Base-by-base conservation (phyloP, 805 yeast genomes). In the Lachancea quebecensis region DNA sequence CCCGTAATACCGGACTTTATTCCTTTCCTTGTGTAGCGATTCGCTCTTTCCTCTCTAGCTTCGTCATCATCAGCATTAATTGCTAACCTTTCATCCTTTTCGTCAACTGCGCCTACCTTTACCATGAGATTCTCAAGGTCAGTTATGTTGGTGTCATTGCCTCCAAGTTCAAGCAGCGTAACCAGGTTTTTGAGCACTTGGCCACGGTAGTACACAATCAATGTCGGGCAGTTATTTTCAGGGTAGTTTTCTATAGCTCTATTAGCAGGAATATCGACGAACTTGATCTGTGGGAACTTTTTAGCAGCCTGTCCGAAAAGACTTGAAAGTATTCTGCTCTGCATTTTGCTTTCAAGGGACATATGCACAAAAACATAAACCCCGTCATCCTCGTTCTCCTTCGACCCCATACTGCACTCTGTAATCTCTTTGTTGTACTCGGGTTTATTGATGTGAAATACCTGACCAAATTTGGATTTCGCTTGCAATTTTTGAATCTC, bases 191-290 rank as follows among this genome's bases (percentile, higher is more conserved):
- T 84, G 18, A 82, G 68, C 8, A 95, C 90, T 51, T 86, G 80
- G 27, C 82, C 83, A 45, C 87, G 78, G 57, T 78, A 77, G 64
- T 93, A 93, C 0, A 93, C 77, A 41, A 93, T 72, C 7, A 93
- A 68, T 0, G 99, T 93, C 2, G 99, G 99, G 56, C 95, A 85
- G 69, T 87, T 90, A 29, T 75, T 62, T 21, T 86, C 91, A 1
- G 99, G 97, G 63, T 90, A 93, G 59, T 82, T 81, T 58, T 91
- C 98, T 52, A 90, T 84, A 42, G 97, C 95, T 64, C 96, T 79
- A 47, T 78, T 74, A 18, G 86, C 96, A n/a, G 85, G 82, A 40
- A 93, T 93, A 55, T 93, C 96, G 36, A 88, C 91, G 60, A 93
- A 85, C 65, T 93, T 93, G 54, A 91, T 66, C 58, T 93, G 96